These are phyloP conservation scores for Aspergillus affinis DNA, from an alignment of 495 filamentous ascomycete genomes.

Conservation along the genomic window DNA sequence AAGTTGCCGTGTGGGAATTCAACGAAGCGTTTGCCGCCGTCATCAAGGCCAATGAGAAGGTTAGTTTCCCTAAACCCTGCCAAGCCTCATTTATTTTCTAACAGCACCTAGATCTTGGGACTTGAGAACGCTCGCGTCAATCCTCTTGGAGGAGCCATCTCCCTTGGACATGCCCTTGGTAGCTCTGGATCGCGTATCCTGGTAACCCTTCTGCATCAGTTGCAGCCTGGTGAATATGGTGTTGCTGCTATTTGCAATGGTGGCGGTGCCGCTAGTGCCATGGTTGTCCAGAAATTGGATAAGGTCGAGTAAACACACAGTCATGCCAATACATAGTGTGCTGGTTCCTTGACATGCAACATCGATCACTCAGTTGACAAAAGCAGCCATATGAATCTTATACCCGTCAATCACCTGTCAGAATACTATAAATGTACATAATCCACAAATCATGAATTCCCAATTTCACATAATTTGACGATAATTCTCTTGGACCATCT, in stretches of 20 bases:
- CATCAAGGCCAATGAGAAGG: conserved; percentile 92
- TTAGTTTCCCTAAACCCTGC: conserved; percentile 28
- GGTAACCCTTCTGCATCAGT: conserved; percentile 83
- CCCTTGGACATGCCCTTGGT: conserved; percentile 90
- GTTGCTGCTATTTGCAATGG: conserved; percentile 97
- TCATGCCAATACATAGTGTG: too few species aligned
- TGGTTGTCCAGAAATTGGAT: conserved; percentile 88
- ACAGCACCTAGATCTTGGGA: conserved; percentile 63
- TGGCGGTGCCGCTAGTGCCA: conserved; percentile 84
- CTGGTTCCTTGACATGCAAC: too few species aligned
- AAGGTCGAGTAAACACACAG: conserved; percentile 45
- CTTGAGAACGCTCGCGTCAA: conserved; percentile 79
- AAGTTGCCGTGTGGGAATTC: conserved; percentile 95
- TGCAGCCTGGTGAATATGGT: conserved; percentile 89
- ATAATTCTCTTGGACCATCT: too few species aligned
- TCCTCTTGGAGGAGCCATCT: conserved; percentile 85
- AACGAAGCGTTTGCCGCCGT: conserved; percentile 98
- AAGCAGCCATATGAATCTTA: neutral
- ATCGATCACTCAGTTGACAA: neutral
- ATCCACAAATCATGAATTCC: neutral
- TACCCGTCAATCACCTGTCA: neutral
- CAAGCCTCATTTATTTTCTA: conserved; percentile 14
- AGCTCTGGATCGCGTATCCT: conserved; percentile 93
- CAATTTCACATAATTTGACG: too few species aligned
- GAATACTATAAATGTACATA: neutral